Percentiles rank a stretch among this genome's conserved stretches.
Conservation (phyloP, 176 grass and related monocot species). For the Saccharum spontaneum region DNA sequence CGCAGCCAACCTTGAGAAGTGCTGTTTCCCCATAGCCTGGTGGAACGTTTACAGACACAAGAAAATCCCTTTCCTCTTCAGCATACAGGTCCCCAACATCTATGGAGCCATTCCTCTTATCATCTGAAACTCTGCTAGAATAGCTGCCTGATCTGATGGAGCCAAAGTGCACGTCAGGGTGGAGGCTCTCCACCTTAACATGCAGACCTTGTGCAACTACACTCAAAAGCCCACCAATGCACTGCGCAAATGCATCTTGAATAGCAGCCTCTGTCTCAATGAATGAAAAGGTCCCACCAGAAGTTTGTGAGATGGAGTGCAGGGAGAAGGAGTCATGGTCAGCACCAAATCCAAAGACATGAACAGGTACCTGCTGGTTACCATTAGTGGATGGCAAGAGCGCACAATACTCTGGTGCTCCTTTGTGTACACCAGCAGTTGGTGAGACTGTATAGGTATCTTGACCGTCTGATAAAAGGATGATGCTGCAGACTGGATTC, state of each 20-base stretch:
- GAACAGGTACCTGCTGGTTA: conserved; percentile 64
- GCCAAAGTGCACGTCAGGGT: conserved; percentile 59
- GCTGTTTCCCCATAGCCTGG: conserved; percentile 36
- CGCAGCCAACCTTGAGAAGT: conserved; percentile 66
- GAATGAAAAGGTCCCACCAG: conserved; percentile 90
- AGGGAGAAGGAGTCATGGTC: conserved; percentile 79
- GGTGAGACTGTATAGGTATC: conserved; percentile 76
- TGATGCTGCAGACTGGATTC: conserved; percentile 94
- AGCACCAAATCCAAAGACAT: conserved; percentile 85
- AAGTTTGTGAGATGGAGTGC: conserved; percentile 88
- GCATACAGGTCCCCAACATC: conserved; percentile 86
- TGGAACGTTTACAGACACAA: conserved; percentile 76
- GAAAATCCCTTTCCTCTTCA: conserved; percentile 89
- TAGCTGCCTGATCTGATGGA: conserved; percentile 87
- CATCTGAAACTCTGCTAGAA: conserved; percentile 49
- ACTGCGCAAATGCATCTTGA: conserved; percentile 95
- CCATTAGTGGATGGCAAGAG: conserved; percentile 63
- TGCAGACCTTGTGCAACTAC: conserved; percentile 75
- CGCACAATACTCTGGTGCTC: conserved; percentile 53
- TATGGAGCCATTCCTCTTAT: conserved; percentile 60
- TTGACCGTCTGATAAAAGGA: conserved; percentile 90
- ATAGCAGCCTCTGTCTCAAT: conserved; percentile 87
- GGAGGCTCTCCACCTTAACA: conserved; percentile 58
- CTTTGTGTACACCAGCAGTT: conserved; percentile 51
- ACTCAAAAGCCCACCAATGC: conserved; percentile 89